Evolutionary conservation across 108 stramenopile genomes (phyloP).

Genomic region (Chaetoceros tenuissimus): DNA sequence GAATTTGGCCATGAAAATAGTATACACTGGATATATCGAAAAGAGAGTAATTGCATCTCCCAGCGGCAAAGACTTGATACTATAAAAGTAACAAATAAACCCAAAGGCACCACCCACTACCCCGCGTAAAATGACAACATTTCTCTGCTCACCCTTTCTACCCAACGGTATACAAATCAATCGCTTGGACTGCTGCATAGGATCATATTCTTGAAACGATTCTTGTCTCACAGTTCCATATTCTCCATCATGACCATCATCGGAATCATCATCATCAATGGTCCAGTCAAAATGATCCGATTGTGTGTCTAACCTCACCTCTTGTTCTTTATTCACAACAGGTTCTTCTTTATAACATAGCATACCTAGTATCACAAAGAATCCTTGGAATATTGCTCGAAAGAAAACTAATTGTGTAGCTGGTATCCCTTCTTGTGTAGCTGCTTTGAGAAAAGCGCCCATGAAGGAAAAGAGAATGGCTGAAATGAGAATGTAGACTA

Average conservation of each 20-base stretch:
- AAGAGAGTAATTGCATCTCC: conserved; percentile 43
- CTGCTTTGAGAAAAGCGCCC: conserved; percentile 26
- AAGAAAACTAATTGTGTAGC: conserved; percentile 37
- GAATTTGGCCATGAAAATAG: conserved; percentile 24
- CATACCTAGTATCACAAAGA: conserved; percentile 25
- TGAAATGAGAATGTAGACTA: conserved; percentile 12
- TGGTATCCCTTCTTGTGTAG: conserved; percentile 14
- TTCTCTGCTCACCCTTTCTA: neutral
- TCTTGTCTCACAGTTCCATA: neutral
- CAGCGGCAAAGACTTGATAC: conserved; percentile 26
- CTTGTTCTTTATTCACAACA: neutral
- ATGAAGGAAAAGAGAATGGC: conserved; percentile 21
- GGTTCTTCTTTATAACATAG: conserved; percentile 2
- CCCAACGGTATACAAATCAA: conserved; percentile 27
- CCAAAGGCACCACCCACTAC: conserved; percentile 29
- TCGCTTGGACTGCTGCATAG: neutral
- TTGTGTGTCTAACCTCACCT: neutral
- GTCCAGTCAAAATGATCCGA: neutral
- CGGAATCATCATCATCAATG: neutral
- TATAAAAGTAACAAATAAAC: conserved; percentile 25
- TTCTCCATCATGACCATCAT: too few relatives aligned
- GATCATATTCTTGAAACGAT: neutral
- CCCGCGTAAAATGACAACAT: conserved; percentile 26
- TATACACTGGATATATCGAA: conserved; percentile 35
- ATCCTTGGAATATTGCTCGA: conserved; percentile 30